These are phyloP conservation scores for Globisporangium cylindrosporum DNA, from an alignment of 352 stramenopile species.

Conservation along the genomic window DNA sequence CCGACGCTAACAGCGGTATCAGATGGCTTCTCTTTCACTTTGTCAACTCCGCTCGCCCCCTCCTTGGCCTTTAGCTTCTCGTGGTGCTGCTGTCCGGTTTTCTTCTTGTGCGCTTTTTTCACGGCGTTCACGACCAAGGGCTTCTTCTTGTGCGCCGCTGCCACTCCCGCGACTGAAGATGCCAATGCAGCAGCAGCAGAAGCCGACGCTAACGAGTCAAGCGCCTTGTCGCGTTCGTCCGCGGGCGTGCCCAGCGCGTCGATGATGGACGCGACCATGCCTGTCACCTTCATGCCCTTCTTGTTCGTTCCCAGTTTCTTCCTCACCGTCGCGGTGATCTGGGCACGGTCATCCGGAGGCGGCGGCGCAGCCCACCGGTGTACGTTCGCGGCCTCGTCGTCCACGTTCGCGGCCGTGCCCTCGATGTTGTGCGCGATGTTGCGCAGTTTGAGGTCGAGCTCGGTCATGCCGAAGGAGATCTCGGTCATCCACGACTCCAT, in stretches of 20 bases:
- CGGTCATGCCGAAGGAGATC: slow-evolving; percentile 71
- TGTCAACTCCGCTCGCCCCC: not conserved
- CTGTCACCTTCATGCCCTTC: slow-evolving; percentile 51
- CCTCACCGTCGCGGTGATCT: slow-evolving; percentile 27
- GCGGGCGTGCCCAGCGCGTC: slow-evolving; percentile 33
- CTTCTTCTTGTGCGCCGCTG: slow-evolving; percentile 13
- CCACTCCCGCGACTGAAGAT: not conserved
- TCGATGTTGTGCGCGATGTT: slow-evolving; percentile 85
- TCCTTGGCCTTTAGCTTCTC: slow-evolving; percentile 21
- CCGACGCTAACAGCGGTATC: not conserved
- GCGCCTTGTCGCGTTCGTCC: slow-evolving; percentile 11
- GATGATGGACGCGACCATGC: slow-evolving; percentile 61
- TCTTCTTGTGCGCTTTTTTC: slow-evolving; percentile 23
- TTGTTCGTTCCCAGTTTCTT: slow-evolving; percentile 56
- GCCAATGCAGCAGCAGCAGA: not conserved
- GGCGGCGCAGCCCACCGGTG: slow-evolving; percentile 48
- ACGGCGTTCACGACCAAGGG: not conserved
- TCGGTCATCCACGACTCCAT: slow-evolving; percentile 73
- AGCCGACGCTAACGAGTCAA: not conserved
- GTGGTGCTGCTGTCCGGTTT: slow-evolving; percentile 17
- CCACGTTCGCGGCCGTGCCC: slow-evolving; percentile 63
- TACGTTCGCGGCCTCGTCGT: slow-evolving; percentile 32
- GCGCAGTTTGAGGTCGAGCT: slow-evolving; percentile 68
- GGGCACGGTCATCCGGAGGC: slow-evolving; percentile 15
- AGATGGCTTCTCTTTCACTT: not conserved